Conservation (phyloP, 805 yeast genomes). For the Zygoascus biomembranicola region DNA sequence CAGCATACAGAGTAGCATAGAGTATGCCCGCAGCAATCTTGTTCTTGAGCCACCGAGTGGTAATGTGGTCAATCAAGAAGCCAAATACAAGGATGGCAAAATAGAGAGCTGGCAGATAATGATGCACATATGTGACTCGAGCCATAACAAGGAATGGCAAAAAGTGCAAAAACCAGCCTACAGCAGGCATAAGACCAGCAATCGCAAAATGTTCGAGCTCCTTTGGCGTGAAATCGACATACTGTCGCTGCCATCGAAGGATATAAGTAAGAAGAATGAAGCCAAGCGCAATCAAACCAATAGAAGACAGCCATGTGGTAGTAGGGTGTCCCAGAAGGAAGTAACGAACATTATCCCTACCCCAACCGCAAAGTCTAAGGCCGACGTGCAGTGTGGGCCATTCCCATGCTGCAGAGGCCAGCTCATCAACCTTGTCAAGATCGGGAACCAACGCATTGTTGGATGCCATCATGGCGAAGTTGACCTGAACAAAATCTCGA, state of each 20-base stretch:
- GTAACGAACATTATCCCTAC: slow-evolving; percentile 44
- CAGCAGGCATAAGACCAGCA: slow-evolving; percentile 76
- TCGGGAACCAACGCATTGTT: slow-evolving; percentile 79
- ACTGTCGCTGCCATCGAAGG: slow-evolving; percentile 66
- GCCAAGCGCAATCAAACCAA: slow-evolving; percentile 38
- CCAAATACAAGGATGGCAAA: slow-evolving; percentile 79
- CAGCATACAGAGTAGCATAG: slow-evolving; percentile 40
- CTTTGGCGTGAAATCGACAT: slow-evolving; percentile 35
- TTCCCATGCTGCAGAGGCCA: slow-evolving; percentile 75
- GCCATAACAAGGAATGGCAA: slow-evolving; percentile 89
- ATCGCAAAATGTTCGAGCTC: slow-evolving; percentile 37
- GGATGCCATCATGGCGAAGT: slow-evolving; percentile 76
- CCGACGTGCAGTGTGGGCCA: slow-evolving; percentile 70
- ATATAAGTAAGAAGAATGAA: slow-evolving; percentile 32
- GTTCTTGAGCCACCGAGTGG: slow-evolving; percentile 23
- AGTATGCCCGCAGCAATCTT: slow-evolving; percentile 22
- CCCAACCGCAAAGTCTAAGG: slow-evolving; percentile 73
- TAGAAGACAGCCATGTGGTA: slow-evolving; percentile 53
- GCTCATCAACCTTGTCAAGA: slow-evolving; percentile 56
- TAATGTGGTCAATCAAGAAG: slow-evolving; percentile 47
- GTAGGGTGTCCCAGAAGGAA: slow-evolving; percentile 62
- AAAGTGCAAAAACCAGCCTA: slow-evolving; percentile 86
- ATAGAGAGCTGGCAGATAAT: slow-evolving; percentile 89
- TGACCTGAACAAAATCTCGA: slow-evolving; percentile 61
- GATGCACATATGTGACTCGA: slow-evolving; percentile 94